These are phyloP conservation scores for Chenopodium berlandieri DNA, from an alignment of 148 eudicot genomes.

Conservation along the genomic window DNA sequence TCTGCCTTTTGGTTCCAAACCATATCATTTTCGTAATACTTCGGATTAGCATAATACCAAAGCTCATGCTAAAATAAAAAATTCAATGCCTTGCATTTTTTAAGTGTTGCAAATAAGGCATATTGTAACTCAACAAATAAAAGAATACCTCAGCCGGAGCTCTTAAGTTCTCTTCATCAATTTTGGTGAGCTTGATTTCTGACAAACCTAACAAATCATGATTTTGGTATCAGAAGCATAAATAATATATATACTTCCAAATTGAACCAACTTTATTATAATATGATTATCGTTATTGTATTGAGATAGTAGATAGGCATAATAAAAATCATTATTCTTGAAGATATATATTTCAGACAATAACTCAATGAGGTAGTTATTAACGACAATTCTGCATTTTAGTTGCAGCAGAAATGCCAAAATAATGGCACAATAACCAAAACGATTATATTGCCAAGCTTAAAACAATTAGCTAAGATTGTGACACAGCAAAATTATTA, in stretches of 20 bases:
- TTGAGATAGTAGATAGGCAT: background rate
- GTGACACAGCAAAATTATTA: background rate
- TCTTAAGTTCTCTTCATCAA: constrained; percentile 34
- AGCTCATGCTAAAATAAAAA: too few relatives aligned
- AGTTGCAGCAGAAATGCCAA: background rate
- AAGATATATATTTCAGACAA: background rate
- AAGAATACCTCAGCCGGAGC: constrained; percentile 44
- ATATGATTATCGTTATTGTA: background rate
- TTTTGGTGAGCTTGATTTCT: constrained; percentile 32
- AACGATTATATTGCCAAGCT: background rate
- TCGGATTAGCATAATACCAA: too few relatives aligned
- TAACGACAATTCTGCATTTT: background rate
- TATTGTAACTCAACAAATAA: background rate
- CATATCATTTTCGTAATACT: too few relatives aligned
- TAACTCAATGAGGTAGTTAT: background rate
- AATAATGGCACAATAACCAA: background rate
- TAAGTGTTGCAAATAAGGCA: background rate
- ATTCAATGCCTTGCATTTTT: background rate
- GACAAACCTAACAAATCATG: constrained; percentile 30
- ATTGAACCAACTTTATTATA: background rate
- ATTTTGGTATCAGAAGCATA: constrained; percentile 2
- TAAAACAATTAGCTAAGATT: background rate
- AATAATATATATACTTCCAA: background rate
- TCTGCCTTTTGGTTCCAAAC: background rate
- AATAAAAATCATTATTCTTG: background rate